Evolutionary conservation across 2,329 filamentous ascomycete genomes (phyloP), one percentile per base, ranked within the genome.

Genomic region (Ceratocystis diversiconidia): DNA sequence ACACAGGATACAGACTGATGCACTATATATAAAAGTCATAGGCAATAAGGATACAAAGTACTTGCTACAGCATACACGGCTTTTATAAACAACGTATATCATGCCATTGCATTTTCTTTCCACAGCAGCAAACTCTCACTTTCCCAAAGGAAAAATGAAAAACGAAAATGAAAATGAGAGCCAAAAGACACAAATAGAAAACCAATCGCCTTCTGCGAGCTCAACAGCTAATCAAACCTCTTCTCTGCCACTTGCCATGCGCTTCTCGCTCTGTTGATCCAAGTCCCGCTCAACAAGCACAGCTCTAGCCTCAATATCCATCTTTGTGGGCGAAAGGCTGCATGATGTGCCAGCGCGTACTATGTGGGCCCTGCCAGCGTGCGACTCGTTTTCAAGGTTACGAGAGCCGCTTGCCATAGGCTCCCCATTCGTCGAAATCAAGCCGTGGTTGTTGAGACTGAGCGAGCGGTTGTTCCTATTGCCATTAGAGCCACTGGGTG

Each of bases 231-330:
- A 41, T 30, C 41, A 63, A 12, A 12, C 19, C 48, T 57, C 5
- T 12, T 55, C n/a, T 28, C 50, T 55, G 19, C 22, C 52, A 5
- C 2, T 5, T 30, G 10, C 30, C 22, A 22, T 22, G 2, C 7
- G 43, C 61, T 62, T 62, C 25, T 62, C 61, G 19, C 61, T 62
- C 30, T 46, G n/a, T 25, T 48, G 50, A 46, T 64, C 60, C 17
- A 32, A 17, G 61, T 62, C 41, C 19, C 44, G 10, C 48, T 61
- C n/a, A 8, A 50, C 17, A 15, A 22, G 32, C 15, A 62, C 30
- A 15, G 59, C 12, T 17, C 64, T 22, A 6, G 36, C 46, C 22
- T 62, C 57, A 3, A 65, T 22, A 10, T 48, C 43, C 10, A 10
- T 65, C 44, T 61, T 65, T 12, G 41, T 65, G 32, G 59, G 46